Percentiles rank a stretch among this genome's conserved stretches.
Conservation (phyloP, 352 stramenopile genomes). For the Phytopythium boreale region DNA sequence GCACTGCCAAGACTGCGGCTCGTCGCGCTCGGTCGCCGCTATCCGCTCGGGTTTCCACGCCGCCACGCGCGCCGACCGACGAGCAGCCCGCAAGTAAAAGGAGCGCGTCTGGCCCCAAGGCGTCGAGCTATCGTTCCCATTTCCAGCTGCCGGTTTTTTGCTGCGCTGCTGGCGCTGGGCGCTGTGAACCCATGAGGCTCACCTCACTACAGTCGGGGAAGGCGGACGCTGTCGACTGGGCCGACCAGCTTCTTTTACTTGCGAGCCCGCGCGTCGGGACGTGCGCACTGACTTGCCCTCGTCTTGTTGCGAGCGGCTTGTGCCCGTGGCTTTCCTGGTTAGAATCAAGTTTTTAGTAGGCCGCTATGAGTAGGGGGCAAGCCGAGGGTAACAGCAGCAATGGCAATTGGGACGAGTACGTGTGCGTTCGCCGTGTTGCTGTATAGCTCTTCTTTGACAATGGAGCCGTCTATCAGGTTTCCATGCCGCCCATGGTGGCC, state of each 20-base stretch:
- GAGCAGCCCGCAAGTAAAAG: conserved; percentile 80
- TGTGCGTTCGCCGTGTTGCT: background rate
- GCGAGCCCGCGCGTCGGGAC: background rate
- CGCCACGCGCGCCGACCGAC: conserved; percentile 80
- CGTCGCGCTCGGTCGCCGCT: conserved; percentile 93
- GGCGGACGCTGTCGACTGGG: background rate
- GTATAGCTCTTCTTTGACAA: background rate
- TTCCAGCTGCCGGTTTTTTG: background rate
- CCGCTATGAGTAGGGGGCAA: background rate
- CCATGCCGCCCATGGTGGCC: too few species aligned
- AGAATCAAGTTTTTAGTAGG: conserved; percentile 6
- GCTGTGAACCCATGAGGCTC: background rate
- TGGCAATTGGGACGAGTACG: background rate
- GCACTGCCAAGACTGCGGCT: conserved; percentile 97
- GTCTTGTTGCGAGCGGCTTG: background rate
- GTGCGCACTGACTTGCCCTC: background rate
- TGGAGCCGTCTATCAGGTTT: too few species aligned
- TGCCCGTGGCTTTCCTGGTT: background rate
- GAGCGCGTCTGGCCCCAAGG: background rate
- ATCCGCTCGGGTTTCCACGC: conserved; percentile 99
- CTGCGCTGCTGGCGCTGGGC: background rate
- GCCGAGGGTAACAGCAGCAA: background rate
- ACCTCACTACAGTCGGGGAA: background rate
- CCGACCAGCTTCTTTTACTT: background rate
- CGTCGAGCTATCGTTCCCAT: background rate